Percentiles rank a stretch among this genome's conserved stretches.
Evolutionary conservation across 2,329 filamentous ascomycete genomes (phyloP).

Genomic region (Stylonectria norvegica): DNA sequence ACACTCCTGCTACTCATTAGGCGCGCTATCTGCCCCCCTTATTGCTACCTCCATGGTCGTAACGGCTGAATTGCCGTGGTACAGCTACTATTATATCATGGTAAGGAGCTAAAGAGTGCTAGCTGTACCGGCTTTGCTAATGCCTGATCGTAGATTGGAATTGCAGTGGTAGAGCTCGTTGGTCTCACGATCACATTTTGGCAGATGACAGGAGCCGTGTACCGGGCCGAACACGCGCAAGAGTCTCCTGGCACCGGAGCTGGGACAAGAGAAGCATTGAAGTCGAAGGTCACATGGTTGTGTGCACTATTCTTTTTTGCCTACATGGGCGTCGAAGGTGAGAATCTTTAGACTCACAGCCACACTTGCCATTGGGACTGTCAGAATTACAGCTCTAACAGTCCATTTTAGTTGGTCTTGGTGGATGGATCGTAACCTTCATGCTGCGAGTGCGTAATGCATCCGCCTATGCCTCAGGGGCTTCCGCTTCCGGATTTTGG

Average conservation of each 20-base stretch:
- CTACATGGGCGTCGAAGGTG: slow-evolving; percentile 69
- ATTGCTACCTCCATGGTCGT: slow-evolving; percentile 67
- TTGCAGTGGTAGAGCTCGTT: slow-evolving; percentile 53
- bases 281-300: slow-evolving; percentile 59
- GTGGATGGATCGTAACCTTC: slow-evolving; percentile 77
- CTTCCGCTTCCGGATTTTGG: slow-evolving; percentile 74
- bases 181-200: slow-evolving; percentile 56
- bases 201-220: slow-evolving; percentile 53
- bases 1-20: slow-evolving; percentile 63
- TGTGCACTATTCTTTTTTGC: slow-evolving; percentile 65
- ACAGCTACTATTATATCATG: slow-evolving; percentile 69
- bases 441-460: slow-evolving; percentile 70
- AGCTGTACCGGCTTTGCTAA: slow-evolving; percentile 2
- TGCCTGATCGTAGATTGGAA: slow-evolving; percentile 32
- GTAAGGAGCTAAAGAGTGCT: slow-evolving; percentile 37
- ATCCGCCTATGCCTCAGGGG: slow-evolving; percentile 63
- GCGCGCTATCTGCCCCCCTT: slow-evolving; percentile 60
- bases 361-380: not conserved
- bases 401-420: slow-evolving; percentile 51
- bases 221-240: slow-evolving; percentile 40
- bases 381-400: slow-evolving; percentile 6
- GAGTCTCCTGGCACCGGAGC: slow-evolving; percentile 21
- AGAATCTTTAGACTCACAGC: too few species aligned
- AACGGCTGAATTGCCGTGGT: slow-evolving; percentile 58
- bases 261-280: slow-evolving; percentile 39